Evolutionary conservation across 2,329 filamentous ascomycete genomes (phyloP).

Genomic region (Cytospora piceicola): DNA sequence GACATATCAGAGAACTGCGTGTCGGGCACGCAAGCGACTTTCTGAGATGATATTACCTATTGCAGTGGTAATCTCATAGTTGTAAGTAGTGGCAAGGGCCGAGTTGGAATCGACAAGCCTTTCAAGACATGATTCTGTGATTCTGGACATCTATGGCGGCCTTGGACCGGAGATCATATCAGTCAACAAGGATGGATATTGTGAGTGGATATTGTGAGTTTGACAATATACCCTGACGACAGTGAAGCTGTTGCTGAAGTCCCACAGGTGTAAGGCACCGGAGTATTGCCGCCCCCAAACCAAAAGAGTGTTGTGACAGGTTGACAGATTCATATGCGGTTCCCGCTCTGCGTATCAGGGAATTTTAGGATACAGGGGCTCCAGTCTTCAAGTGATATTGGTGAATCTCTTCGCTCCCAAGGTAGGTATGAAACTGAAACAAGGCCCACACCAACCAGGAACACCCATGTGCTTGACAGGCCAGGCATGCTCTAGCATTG

Average conservation of each 20-base stretch:
- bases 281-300: not conserved
- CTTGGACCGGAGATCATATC: conserved; percentile 5
- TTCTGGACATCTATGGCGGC: not conserved
- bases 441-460: not conserved
- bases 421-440: not conserved
- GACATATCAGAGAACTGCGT: conserved; percentile 4
- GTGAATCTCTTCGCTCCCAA: not conserved
- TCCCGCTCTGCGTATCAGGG: not conserved
- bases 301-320: not conserved
- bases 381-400: not conserved
- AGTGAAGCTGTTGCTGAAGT: not conserved
- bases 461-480: not conserved
- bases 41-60: conserved; percentile 1
- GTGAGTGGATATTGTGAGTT: not conserved
- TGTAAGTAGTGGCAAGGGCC: conserved; percentile 6
- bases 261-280: not conserved
- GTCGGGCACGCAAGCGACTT: conserved; percentile 21
- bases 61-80: not conserved
- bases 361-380: not conserved
- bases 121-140: conserved; percentile 3
- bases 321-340: not conserved
- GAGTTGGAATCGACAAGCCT: conserved; percentile 13
- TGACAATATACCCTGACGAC: not conserved
- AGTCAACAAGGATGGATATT: not conserved
- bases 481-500: not conserved